Conservation (phyloP, 352 stramenopile genomes). For the Phytophthora crassamura region DNA sequence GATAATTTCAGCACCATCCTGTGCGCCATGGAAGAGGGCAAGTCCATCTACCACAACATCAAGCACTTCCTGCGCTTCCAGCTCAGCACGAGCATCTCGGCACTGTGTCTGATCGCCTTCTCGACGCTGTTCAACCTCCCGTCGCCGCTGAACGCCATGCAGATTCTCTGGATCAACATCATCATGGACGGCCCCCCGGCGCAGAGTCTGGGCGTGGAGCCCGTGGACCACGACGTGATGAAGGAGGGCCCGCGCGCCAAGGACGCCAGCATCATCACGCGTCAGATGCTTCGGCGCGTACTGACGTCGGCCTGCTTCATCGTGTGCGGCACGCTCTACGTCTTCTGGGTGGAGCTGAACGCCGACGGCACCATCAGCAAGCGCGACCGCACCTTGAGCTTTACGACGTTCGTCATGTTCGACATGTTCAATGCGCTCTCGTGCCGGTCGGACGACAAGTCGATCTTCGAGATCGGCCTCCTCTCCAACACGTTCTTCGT, state of each 20-base stretch:
- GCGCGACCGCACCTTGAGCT: constrained; percentile 98
- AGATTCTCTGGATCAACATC: constrained; percentile 98
- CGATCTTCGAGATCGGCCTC: constrained; percentile 92
- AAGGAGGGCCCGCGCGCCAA: constrained; percentile 83
- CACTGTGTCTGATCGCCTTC: constrained; percentile 91
- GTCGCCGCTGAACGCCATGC: constrained; percentile 96
- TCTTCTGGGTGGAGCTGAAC: constrained; percentile 87
- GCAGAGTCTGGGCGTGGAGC: constrained; percentile 88
- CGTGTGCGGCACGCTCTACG: constrained; percentile 78
- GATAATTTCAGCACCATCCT: constrained; percentile 97
- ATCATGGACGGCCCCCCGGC: constrained; percentile 96
- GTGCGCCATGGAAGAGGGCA: constrained; percentile 95
- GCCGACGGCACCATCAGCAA: constrained; percentile 92
- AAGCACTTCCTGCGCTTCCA: constrained; percentile 97
- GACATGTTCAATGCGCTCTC: constrained; percentile 98
- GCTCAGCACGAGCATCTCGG: constrained; percentile 97
- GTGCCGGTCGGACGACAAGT: constrained; percentile 95
- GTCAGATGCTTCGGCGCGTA: constrained; percentile 70
- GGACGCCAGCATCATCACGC: constrained; percentile 83
- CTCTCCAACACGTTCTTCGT: constrained; percentile 95
- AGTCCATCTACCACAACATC: constrained; percentile 97
- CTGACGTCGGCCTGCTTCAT: constrained; percentile 79
- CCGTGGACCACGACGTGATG: constrained; percentile 87
- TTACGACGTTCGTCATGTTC: constrained; percentile 99
- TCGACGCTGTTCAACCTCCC: constrained; percentile 61